Conservation (phyloP, 805 yeast species). For the Kazachstania bromeliacearum region DNA sequence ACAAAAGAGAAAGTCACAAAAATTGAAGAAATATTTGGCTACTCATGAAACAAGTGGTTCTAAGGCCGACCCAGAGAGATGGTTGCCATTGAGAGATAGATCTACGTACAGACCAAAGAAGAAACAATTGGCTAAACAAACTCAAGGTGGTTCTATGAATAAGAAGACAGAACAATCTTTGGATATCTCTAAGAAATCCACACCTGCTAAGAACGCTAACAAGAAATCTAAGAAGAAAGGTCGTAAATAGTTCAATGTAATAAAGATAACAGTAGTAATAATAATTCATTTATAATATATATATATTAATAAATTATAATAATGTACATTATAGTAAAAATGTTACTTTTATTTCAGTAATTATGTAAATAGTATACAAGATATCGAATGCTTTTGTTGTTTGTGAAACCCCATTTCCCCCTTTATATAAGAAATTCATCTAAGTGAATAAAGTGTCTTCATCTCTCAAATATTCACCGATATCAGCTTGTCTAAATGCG, state of each 20-base stretch:
- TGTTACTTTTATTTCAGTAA: not conserved
- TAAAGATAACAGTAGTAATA: not conserved
- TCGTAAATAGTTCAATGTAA: constrained; percentile 11
- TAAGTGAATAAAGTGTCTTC: constrained; percentile 91
- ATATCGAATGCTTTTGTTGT: not conserved
- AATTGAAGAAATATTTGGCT: constrained; percentile 15
- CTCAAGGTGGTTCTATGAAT: constrained; percentile 56
- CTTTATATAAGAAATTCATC: constrained; percentile 3
- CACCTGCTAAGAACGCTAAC: constrained; percentile 4
- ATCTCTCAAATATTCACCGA: constrained; percentile 95
- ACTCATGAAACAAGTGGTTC: constrained; percentile 25
- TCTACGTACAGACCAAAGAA: constrained; percentile 73
- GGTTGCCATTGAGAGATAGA: constrained; percentile 86
- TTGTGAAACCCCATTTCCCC: not conserved
- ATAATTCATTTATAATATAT: not conserved
- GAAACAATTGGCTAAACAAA: constrained; percentile 39
- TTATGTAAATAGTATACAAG: not conserved
- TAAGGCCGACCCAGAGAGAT: constrained; percentile 61
- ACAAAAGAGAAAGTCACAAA: constrained; percentile 15
- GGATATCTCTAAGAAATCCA: constrained; percentile 19
- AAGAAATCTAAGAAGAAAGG: constrained; percentile 19
- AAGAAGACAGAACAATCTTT: constrained; percentile 27
- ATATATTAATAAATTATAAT: constrained; percentile 1
- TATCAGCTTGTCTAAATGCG: constrained; percentile 93
- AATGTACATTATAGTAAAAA: constrained; percentile 1